These are phyloP conservation scores for Myxozyma geophila DNA, from an alignment of 805 yeast genomes.

Conservation along the genomic window DNA sequence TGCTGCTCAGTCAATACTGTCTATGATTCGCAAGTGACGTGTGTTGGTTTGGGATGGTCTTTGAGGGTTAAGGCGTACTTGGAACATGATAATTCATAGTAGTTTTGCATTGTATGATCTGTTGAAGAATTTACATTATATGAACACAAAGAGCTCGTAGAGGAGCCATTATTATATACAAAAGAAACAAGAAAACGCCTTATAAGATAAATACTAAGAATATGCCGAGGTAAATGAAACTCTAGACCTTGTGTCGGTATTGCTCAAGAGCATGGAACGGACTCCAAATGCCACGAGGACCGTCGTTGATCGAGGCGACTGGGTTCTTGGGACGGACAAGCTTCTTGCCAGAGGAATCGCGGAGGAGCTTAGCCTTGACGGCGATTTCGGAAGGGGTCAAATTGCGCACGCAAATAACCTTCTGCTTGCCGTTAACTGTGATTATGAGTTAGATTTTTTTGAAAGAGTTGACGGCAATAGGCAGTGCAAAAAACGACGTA, in stretches of 20 bases:
- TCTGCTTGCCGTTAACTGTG: constrained; percentile 48
- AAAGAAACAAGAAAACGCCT: neutral
- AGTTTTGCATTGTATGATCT: neutral
- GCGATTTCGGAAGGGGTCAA: constrained; percentile 63
- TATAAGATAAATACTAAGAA: neutral
- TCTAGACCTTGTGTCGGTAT: constrained; percentile 28
- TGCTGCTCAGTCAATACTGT: constrained; percentile 27
- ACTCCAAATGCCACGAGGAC: constrained; percentile 97
- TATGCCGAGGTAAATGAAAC: neutral
- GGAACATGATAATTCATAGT: neutral
- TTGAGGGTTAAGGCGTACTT: neutral
- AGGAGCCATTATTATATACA: neutral
- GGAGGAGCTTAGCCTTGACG: constrained; percentile 64
- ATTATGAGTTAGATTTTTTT: neutral
- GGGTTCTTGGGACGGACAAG: constrained; percentile 60
- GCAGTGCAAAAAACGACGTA: constrained; percentile 1
- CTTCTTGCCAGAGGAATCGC: constrained; percentile 69
- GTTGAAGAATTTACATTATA: neutral
- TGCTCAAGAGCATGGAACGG: constrained; percentile 56
- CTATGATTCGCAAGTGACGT: constrained; percentile 15
- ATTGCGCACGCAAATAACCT: constrained; percentile 78
- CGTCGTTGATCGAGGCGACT: constrained; percentile 76
- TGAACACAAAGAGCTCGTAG: neutral
- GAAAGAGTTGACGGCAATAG: neutral
- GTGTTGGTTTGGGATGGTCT: neutral